Conservation (phyloP, 208 protist species). For the Jaenimonas drosophilae region DNA sequence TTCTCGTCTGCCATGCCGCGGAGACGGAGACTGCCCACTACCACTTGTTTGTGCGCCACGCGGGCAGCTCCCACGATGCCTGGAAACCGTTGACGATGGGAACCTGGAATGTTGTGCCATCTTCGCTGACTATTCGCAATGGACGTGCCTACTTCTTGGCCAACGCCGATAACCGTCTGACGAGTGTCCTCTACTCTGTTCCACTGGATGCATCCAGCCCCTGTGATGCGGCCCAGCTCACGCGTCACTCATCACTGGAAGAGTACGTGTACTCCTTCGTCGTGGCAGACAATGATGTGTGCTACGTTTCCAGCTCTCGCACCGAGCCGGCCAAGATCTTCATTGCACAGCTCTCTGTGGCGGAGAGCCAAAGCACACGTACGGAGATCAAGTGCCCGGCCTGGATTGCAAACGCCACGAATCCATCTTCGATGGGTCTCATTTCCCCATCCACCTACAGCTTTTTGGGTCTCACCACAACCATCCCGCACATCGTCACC, state of each 20-base stretch:
- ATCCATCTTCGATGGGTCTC: constrained; percentile 1
- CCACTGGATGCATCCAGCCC: constrained; percentile 5
- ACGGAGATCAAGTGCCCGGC: background rate
- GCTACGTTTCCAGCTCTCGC: constrained; percentile 49
- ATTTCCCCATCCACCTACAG: background rate
- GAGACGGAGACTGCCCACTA: constrained; percentile 50
- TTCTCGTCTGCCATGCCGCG: constrained; percentile 39
- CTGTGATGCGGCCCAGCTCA: constrained; percentile 15
- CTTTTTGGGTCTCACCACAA: constrained; percentile 14
- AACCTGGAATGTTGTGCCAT: constrained; percentile 53
- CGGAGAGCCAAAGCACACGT: no score
- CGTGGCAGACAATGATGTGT: constrained; percentile 16
- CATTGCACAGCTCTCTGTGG: no score
- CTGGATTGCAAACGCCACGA: background rate
- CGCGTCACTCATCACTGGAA: constrained; percentile 20
- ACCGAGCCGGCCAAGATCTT: constrained; percentile 25
- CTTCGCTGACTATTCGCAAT: constrained; percentile 8
- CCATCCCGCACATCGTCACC: constrained; percentile 36
- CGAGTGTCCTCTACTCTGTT: constrained; percentile 38
- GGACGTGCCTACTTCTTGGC: constrained; percentile 47
- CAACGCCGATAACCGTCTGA: constrained; percentile 48
- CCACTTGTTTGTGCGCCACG: constrained; percentile 43
- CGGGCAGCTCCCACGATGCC: constrained; percentile 3
- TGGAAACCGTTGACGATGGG: constrained; percentile 63
- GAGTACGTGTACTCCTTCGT: constrained; percentile 53